Base-by-base conservation (phyloP, 108 stramenopile species). In the Nitzschia sp. region DNA sequence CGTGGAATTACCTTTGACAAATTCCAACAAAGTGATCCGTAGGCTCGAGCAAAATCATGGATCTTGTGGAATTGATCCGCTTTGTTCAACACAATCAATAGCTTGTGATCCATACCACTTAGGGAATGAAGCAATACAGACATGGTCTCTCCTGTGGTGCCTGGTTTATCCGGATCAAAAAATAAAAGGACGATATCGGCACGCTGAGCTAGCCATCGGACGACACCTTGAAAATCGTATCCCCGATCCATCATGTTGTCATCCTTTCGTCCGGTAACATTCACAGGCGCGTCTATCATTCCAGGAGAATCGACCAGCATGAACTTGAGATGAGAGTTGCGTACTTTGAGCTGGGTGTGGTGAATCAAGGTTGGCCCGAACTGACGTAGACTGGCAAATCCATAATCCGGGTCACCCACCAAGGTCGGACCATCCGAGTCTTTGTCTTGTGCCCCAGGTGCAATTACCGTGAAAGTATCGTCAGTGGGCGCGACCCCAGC, bases 401-500 rank as follows among this genome's bases (percentile, higher is more conserved):
- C 99, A 76, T 98, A 86, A 79, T 98, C 99, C 0, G 99, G 99
- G 81, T 98, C 96, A 13, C 97, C 96, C 18, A 98, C 83, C 19
- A 95, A 61, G 6, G 90, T 82, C 23, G 83, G 83, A 24, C 80
- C 72, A 30, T 71, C 70, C 29, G 76, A 72, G 56, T 70, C 74
- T 3, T 82, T 82, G 74, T 99, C 99, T 31, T 76, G 70, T 0
- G 90, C 82, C 1, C 97, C 99, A 1, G 99, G 97, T 0, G 95
- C 92, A 62, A 99, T 97, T 45, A 99, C 94, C 9, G 98, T 99
- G 71, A 99, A 99, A 55, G 86, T 82, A 85, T 99, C 99, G 69
- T 99, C 99, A 0, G 99, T 99, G n/a, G 99, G 99, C 15, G 99
- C 99, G 29, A 99, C 99, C 3, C 99, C 99, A 0, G 98, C 94